These are phyloP conservation scores for Orbilia oligospora DNA, from an alignment of 2,329 filamentous ascomycete species.

Conservation along the genomic window DNA sequence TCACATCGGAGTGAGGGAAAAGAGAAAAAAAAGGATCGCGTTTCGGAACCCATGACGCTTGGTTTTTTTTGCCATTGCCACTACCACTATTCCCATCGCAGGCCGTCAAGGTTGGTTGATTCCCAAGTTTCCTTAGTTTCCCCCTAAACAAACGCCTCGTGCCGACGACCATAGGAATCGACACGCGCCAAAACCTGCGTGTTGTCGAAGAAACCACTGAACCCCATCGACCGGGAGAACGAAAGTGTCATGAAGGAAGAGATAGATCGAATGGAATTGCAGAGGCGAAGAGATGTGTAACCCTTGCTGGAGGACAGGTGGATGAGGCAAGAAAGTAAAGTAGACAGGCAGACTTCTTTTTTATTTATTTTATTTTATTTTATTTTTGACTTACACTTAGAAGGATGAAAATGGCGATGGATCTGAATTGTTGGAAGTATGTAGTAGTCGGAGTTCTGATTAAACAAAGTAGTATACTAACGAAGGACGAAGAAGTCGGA, in stretches of 20 bases:
- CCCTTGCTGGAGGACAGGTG: not conserved
- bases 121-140: not conserved
- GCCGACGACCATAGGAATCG: not conserved
- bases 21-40: not conserved
- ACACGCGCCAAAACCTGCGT: constrained; percentile 14
- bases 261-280: not conserved
- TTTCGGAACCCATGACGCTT: constrained; percentile 31
- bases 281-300: too few species aligned
- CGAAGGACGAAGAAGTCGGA: constrained; percentile 46
- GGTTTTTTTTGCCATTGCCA: too few species aligned
- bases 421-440: constrained; percentile 17
- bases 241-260: too few species aligned
- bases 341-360: too few species aligned
- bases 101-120: not conserved
- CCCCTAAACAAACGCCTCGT: constrained; percentile 22
- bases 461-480: constrained; percentile 40
- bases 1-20: not conserved
- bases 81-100: not conserved
- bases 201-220: constrained; percentile 18
- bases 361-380: too few species aligned
- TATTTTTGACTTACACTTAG: constrained; percentile 23
- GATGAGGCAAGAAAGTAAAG: not conserved
- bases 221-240: not conserved
- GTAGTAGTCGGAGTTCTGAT: constrained; percentile 27
- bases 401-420: constrained; percentile 10